These are phyloP conservation scores for Ogataea minuta DNA, from an alignment of 805 yeast species.

Conservation along the genomic window DNA sequence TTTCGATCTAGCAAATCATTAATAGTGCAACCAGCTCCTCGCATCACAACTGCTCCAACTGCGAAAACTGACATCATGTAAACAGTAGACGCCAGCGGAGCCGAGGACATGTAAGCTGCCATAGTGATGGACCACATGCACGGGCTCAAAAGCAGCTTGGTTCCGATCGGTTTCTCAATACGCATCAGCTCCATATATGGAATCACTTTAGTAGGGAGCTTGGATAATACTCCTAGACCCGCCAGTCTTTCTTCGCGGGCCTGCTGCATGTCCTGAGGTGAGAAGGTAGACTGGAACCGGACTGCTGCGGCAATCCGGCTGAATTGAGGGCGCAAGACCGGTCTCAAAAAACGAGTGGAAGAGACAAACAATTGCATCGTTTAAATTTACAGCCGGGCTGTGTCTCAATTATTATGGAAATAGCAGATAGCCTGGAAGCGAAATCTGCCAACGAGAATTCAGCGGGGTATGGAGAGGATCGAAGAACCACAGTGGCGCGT, in stretches of 20 bases:
- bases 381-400: constrained; percentile 1
- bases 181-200: constrained; percentile 94
- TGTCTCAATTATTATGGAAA: background rate
- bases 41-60: constrained; percentile 84
- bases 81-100: constrained; percentile 62
- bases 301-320: background rate
- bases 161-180: constrained; percentile 94
- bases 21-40: constrained; percentile 97
- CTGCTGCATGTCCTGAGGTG: constrained; percentile 43
- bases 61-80: constrained; percentile 70
- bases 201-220: constrained; percentile 68
- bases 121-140: constrained; percentile 90
- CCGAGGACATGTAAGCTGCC: constrained; percentile 75
- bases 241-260: constrained; percentile 51
- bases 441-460: too few relatives aligned
- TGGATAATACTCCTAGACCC: constrained; percentile 49
- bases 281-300: constrained; percentile 23
- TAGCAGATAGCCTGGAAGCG: too few relatives aligned
- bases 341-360: constrained; percentile 4
- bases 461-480: too few relatives aligned
- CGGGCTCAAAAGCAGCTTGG: constrained; percentile 78
- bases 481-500: too few relatives aligned
- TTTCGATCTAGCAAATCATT: constrained; percentile 86
- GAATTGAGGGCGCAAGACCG: constrained; percentile 1
- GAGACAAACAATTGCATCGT: constrained; percentile 2